Evolutionary conservation across 306 rosid species (phyloP).

Genomic region (Cucumis melo): DNA sequence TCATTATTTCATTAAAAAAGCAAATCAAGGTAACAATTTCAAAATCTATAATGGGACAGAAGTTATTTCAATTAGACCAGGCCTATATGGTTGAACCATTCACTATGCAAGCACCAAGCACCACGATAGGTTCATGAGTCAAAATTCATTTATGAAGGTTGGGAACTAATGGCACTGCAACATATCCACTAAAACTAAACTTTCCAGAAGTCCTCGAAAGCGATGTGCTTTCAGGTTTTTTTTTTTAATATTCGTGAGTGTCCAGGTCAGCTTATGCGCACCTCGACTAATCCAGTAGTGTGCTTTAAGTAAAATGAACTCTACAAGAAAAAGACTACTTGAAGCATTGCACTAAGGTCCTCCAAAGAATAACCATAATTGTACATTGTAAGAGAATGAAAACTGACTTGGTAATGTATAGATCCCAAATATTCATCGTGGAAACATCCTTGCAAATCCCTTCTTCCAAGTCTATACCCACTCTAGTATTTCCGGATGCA

Average conservation of each 20-base stretch:
- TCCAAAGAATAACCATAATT: not conserved
- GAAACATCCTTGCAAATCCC: constrained; percentile 75
- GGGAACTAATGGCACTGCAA: not conserved
- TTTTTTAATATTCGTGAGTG: too few species aligned
- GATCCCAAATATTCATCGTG: constrained; percentile 60
- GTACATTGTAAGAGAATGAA: constrained; percentile 1
- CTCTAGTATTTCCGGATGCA: constrained; percentile 83
- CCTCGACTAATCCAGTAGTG: not conserved
- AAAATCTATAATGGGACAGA: not conserved
- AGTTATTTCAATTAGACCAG: not conserved
- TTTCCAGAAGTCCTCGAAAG: not conserved
- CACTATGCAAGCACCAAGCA: not conserved
- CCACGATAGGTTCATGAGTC: not conserved
- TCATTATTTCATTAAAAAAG: too few species aligned
- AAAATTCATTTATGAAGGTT: not conserved
- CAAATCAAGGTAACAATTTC: not conserved
- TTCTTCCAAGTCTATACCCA: constrained; percentile 78
- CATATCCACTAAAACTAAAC: not conserved
- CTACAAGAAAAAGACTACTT: not conserved
- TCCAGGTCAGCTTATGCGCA: too few species aligned
- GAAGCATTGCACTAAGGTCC: not conserved
- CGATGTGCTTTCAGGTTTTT: not conserved
- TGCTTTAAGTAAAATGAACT: not conserved
- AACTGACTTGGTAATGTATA: constrained; percentile 70
- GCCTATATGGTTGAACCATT: not conserved